Evolutionary conservation across 1,284 basidiomycete species (phyloP).

Genomic region (Singerocomus rubriflavus): DNA sequence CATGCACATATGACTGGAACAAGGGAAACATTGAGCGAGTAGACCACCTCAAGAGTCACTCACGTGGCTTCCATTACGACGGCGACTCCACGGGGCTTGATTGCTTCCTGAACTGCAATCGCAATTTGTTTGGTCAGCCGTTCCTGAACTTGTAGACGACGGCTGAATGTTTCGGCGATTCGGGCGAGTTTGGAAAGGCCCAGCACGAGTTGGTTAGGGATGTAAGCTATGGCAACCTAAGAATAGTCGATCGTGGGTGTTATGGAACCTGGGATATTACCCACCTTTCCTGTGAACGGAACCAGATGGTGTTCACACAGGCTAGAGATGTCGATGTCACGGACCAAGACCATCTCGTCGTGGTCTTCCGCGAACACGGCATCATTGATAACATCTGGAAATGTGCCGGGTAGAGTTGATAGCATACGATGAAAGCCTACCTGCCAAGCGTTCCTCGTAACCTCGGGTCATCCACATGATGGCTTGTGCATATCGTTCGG

Average conservation of each 20-base stretch:
- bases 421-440: constrained; percentile 39
- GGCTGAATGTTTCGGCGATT: constrained; percentile 96
- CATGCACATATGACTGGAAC: constrained; percentile 95
- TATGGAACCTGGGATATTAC: constrained; percentile 29
- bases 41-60: constrained; percentile 35
- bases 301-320: constrained; percentile 99
- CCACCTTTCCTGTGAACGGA: constrained; percentile 95
- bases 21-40: constrained; percentile 16
- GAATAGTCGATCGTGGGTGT: constrained; percentile 19
- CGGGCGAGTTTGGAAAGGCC: constrained; percentile 97
- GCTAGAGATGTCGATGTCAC: constrained; percentile 96
- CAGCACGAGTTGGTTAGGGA: constrained; percentile 93
- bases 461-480: constrained; percentile 99
- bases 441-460: constrained; percentile 92
- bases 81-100: constrained; percentile 95
- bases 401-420: constrained; percentile 7
- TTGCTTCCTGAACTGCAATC: constrained; percentile 94
- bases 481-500: constrained; percentile 95
- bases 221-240: constrained; percentile 82
- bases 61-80: constrained; percentile 99
- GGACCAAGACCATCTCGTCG: constrained; percentile 99
- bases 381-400: constrained; percentile 93
- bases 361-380: constrained; percentile 99
- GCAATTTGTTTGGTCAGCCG: constrained; percentile 98
- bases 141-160: constrained; percentile 96